Evolutionary conservation across 768 basidiomycete genomes (phyloP), one percentile per base, ranked within the genome.

Genomic region (Trichaptum fuscoviolaceum): DNA sequence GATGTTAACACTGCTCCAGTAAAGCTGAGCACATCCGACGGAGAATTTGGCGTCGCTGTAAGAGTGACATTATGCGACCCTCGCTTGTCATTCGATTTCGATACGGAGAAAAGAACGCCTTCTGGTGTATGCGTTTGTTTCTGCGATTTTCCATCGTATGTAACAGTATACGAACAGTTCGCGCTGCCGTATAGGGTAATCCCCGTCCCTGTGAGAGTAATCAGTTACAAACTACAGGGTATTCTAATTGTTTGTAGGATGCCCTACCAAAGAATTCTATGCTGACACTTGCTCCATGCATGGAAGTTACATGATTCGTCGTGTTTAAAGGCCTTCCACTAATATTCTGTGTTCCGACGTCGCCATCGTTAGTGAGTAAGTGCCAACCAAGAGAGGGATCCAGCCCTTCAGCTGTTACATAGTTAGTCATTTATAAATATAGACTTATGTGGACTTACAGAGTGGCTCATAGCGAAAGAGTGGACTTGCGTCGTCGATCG

Each of bases 401-500:
- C 42, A 12, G 42, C 42, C 42, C 42, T 5, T 52, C 42, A 52
- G 42, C 42, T 52, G 2, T 20, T 20, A 20, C 20, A 52, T 15
- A 52, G 42, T 52, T 3, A 52, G 42, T 12, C 12, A 3, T 52
- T 20, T 52, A 12, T 2, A 52, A 2, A 3, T 20, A 2, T 20
- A 4, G 42, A 12, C 3, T 15, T 52, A 6, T 9, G 2, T 34
- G 59, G 23, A 24, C 59, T 61, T 69, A 71, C 73, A 69, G 52
- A 69, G 66, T n/a, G 73, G 73, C 20, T 30, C 18, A 35, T 71
- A 73, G n/a, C 57, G 57, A 25, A 73, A 64, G 62, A 69, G 25
- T 1, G 73, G 64, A 30, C 70, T 71, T 8, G 71, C 67, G 34
- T 73, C 73, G 35, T 72, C 73, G 35, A 73, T 67, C 17, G 69